phyloP scores from a whole-genome alignment of 2,329 filamentous ascomycete species.

The Apiospora sp. region DNA sequence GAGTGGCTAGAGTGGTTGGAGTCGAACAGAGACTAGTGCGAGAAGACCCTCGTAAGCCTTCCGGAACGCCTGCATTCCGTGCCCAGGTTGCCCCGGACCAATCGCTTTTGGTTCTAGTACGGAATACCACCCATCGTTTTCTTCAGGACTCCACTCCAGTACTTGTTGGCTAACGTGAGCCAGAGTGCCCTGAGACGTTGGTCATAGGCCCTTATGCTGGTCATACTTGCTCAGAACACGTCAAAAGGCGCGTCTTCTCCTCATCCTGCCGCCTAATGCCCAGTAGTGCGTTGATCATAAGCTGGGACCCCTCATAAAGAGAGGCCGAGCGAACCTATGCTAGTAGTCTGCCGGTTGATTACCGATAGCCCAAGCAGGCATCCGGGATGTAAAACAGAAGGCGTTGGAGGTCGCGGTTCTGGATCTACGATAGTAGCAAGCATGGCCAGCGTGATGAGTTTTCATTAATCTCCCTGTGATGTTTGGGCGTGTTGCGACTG shows the following conservation, averaged over 20 bases:
- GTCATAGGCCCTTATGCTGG: background rate
- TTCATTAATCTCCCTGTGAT: background rate
- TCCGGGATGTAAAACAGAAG: background rate
- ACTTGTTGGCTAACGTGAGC: background rate
- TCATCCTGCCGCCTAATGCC: background rate
- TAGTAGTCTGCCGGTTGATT: background rate
- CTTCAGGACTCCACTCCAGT: background rate
- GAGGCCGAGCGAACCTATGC: background rate
- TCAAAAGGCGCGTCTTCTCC: background rate
- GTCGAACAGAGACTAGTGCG: conserved; percentile 7
- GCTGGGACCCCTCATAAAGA: background rate
- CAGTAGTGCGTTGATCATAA: background rate
- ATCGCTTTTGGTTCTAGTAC: background rate
- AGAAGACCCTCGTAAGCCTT: conserved; percentile 8
- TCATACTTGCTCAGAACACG: background rate
- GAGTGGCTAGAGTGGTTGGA: too few species aligned
- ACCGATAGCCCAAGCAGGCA: background rate
- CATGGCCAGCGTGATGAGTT: background rate
- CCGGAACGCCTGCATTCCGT: background rate
- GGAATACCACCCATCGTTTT: background rate
- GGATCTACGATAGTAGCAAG: background rate
- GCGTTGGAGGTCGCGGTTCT: background rate
- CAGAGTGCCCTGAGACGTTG: background rate
- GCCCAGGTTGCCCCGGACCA: background rate
- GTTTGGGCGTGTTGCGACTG: background rate